Evolutionary conservation across 805 yeast genomes (phyloP).

Genomic region (Metschnikowia kunwiensis): DNA sequence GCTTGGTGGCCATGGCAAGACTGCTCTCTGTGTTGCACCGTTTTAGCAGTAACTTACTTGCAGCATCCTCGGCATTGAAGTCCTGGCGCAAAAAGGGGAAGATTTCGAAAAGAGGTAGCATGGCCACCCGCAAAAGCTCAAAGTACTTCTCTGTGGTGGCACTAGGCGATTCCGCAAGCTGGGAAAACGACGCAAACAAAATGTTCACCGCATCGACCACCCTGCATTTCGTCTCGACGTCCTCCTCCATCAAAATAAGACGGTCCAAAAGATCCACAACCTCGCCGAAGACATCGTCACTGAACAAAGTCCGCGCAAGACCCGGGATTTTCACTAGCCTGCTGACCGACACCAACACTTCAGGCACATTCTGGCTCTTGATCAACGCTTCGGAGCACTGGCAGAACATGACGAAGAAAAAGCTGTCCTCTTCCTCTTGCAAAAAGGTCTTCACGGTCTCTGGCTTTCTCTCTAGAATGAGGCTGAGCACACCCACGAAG

Average conservation of each 20-base stretch:
- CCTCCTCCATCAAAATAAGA: conserved; percentile 57
- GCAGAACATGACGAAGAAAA: conserved; percentile 77
- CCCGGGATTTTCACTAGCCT: conserved; percentile 55
- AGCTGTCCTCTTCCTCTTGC: conserved; percentile 56
- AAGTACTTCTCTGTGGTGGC: conserved; percentile 32
- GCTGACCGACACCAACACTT: conserved; percentile 45
- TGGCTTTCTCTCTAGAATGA: conserved; percentile 53
- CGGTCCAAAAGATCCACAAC: conserved; percentile 74
- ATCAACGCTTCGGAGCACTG: conserved; percentile 77
- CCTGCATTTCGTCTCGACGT: conserved; percentile 56
- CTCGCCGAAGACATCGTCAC: conserved; percentile 70
- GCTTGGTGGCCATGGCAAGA: conserved; percentile 44
- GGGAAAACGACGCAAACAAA: conserved; percentile 23
- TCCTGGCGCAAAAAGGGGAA: conserved; percentile 59
- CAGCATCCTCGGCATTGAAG: conserved; percentile 29
- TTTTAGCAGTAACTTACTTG: conserved; percentile 26
- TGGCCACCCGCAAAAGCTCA: conserved; percentile 69
- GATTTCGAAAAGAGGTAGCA: conserved; percentile 57
- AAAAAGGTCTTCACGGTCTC: conserved; percentile 45
- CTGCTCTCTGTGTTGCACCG: conserved; percentile 36
- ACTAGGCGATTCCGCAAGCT: not conserved
- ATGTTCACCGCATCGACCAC: conserved; percentile 37
- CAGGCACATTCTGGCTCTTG: conserved; percentile 42
- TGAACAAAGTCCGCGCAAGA: conserved; percentile 57
- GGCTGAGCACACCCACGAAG: conserved; percentile 70